A percentile compares a stretch with the other conserved stretches of the same genome.
phyloP scores from a whole-genome alignment of 805 yeast genomes.

The Candida chilensis region DNA sequence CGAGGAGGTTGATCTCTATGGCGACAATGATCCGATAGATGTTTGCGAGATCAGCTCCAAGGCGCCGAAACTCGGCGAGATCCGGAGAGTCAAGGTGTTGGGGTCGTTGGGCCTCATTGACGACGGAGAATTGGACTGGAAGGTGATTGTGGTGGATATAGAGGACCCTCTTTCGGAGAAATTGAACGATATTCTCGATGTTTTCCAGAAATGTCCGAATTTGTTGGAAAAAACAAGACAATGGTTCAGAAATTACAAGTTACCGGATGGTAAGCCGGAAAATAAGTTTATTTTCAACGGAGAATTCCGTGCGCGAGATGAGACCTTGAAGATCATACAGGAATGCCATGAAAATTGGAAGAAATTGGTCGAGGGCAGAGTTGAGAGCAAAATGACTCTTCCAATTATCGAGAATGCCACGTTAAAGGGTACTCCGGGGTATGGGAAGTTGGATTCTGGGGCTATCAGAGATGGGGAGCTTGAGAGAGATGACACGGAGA shows the following conservation, averaged over 20 bases:
- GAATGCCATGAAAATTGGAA: constrained; percentile 87
- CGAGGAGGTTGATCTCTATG: constrained; percentile 45
- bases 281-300: constrained; percentile 97
- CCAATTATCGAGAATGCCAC: constrained; percentile 32
- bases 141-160: constrained; percentile 75
- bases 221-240: constrained; percentile 88
- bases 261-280: constrained; percentile 96
- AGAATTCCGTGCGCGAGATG: constrained; percentile 77
- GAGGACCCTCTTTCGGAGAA: constrained; percentile 85
- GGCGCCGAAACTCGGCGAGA: constrained; percentile 59
- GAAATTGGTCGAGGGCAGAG: constrained; percentile 56
- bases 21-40: constrained; percentile 95
- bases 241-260: constrained; percentile 97
- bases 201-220: constrained; percentile 85
- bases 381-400: constrained; percentile 44
- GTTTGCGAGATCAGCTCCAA: constrained; percentile 84
- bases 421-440: constrained; percentile 17
- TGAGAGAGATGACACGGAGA: too few relatives aligned
- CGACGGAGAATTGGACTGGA: constrained; percentile 89
- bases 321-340: constrained; percentile 75
- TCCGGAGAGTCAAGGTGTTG: constrained; percentile 82
- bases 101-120: constrained; percentile 95
- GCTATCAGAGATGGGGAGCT: too few relatives aligned
- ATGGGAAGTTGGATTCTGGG: constrained; percentile 9
- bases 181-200: constrained; percentile 86